Evolutionary conservation across 306 rosid genomes (phyloP).

Genomic region (Hippophae rhamnoides): DNA sequence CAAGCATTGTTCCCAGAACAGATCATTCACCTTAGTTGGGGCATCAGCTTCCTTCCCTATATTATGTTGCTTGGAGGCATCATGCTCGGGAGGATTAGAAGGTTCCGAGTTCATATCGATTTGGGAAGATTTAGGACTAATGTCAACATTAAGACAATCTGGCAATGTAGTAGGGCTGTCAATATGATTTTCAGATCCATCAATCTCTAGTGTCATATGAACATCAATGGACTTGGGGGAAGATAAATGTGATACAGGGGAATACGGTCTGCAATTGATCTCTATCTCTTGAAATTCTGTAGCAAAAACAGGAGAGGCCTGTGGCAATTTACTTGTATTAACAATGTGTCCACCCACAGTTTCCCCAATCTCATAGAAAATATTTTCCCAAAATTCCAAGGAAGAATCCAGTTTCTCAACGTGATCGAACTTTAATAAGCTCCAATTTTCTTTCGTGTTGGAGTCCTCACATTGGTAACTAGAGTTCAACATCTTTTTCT

Average conservation of each 20-base stretch:
- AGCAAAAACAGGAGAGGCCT: conserved; percentile 16
- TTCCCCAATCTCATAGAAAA: conserved; percentile 11
- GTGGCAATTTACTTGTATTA: conserved; percentile 10
- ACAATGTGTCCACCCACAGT: conserved; percentile 8
- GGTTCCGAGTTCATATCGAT: conserved; percentile 29
- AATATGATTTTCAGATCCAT: conserved; percentile 8
- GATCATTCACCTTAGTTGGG: conserved; percentile 21
- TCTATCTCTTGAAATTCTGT: conserved; percentile 13
- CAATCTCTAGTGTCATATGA: conserved; percentile 17
- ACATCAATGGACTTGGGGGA: conserved; percentile 16
- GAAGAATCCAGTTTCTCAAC: conserved; percentile 26
- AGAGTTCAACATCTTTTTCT: conserved; percentile 21
- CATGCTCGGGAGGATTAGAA: conserved; percentile 1
- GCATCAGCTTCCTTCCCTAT: background rate
- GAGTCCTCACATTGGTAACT: conserved; percentile 6
- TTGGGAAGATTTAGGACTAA: conserved; percentile 12
- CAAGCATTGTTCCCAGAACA: conserved; percentile 35
- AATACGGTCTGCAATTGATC: conserved; percentile 9
- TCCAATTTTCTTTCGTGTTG: no score
- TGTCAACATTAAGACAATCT: conserved; percentile 4
- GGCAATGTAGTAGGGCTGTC: conserved; percentile 18
- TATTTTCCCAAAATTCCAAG: conserved; percentile 21
- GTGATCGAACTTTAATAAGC: conserved; percentile 7
- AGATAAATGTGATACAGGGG: conserved; percentile 21
- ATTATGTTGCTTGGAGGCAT: conserved; percentile 2